Evolutionary conservation across 441 rosid genomes (phyloP).

Genomic region (Eruca vesicaria): DNA sequence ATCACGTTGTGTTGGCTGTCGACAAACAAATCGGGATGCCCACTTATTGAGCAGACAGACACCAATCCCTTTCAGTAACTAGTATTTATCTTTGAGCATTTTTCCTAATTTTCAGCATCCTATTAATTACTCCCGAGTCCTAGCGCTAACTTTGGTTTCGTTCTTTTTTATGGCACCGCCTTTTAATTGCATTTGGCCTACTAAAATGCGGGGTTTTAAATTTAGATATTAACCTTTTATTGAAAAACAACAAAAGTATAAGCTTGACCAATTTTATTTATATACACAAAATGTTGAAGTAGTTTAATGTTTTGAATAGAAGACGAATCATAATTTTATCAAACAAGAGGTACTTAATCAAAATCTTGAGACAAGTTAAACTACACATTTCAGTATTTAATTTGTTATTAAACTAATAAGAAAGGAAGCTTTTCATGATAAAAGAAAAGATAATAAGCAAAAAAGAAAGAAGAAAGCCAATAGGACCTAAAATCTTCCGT

Average conservation of each 20-base stretch:
- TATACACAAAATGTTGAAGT: not conserved
- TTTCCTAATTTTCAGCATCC: not conserved
- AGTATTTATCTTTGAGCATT: not conserved
- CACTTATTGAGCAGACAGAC: not conserved
- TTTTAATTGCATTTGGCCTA: not conserved
- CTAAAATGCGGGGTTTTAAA: too few species aligned
- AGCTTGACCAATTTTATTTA: not conserved
- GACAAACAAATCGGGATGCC: constrained; percentile 6
- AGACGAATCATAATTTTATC: not conserved
- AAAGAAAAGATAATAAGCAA: not conserved
- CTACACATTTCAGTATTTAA: not conserved
- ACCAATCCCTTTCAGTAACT: constrained; percentile 5
- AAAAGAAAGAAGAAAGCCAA: not conserved
- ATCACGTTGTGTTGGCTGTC: not conserved
- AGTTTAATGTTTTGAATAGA: not conserved
- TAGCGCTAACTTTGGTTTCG: not conserved
- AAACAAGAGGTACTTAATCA: not conserved
- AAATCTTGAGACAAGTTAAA: not conserved
- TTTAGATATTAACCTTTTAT: too few species aligned
- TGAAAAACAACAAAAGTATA: not conserved
- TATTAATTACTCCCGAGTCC: constrained; percentile 8
- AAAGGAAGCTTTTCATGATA: not conserved
- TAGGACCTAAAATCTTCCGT: not conserved
- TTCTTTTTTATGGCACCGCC: constrained; percentile 5
- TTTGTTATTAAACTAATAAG: not conserved